Evolutionary conservation across 257 asterid species (phyloP).

Genomic region (Solanum tacnaense): DNA sequence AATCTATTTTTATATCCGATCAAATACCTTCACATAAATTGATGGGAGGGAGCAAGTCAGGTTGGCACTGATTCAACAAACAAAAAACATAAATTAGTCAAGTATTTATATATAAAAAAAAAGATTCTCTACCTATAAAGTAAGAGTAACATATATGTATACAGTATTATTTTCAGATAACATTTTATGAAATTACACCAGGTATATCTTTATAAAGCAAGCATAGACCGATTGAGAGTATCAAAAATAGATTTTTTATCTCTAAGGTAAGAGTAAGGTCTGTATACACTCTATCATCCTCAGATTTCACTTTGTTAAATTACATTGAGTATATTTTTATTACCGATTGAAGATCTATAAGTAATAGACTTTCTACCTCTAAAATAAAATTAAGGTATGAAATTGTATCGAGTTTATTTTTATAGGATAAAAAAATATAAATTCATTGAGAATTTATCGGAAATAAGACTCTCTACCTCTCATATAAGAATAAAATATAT

Average conservation of each 20-base stretch:
- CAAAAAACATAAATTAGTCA: neutral
- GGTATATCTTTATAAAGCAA: no score
- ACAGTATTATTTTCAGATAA: no score
- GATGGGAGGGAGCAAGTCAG: neutral
- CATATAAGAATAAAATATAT: no score
- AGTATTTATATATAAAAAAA: neutral
- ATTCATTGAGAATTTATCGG: fast-evolving
- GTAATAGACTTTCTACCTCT: neutral
- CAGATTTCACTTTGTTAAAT: neutral
- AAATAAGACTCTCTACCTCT: neutral
- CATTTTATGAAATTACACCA: no score
- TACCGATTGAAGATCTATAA: no score
- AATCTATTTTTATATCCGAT: neutral
- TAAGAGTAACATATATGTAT: no score
- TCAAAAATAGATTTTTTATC: neutral
- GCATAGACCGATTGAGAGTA: neutral
- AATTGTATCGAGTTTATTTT: no score
- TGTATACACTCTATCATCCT: neutral
- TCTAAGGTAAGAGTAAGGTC: neutral
- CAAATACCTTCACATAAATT: neutral
- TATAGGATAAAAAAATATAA: no score
- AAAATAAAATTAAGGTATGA: no score
- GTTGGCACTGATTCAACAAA: no score
- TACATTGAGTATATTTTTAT: neutral
- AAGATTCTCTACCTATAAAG: no score